These are phyloP conservation scores for Apophysomyces elegans DNA, from an alignment of 371 early-diverging fungal genomes.

Conservation along the genomic window DNA sequence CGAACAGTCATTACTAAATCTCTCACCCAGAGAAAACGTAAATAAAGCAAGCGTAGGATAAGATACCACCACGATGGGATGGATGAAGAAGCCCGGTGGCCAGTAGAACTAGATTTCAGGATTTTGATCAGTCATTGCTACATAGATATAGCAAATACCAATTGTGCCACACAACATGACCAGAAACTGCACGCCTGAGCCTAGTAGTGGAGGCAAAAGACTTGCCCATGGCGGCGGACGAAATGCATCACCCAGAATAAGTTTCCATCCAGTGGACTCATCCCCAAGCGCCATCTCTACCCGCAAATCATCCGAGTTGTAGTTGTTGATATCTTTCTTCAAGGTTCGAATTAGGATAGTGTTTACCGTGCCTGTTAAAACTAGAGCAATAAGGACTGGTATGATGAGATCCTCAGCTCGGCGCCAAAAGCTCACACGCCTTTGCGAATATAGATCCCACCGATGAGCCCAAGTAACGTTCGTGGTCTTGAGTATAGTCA, in stretches of 20 bases:
- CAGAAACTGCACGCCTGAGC: slow-evolving; percentile 81
- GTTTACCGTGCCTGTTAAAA: slow-evolving; percentile 85
- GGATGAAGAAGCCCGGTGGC: slow-evolving; percentile 82
- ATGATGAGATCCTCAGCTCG: background rate
- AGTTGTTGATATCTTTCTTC: slow-evolving; percentile 86
- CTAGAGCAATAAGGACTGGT: slow-evolving; percentile 66
- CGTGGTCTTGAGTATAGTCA: slow-evolving; percentile 24
- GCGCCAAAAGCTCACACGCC: too few species aligned
- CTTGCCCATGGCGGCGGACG: slow-evolving; percentile 66
- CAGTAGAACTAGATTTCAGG: slow-evolving; percentile 58
- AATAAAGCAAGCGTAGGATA: slow-evolving; percentile 71
- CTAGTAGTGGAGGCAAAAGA: slow-evolving; percentile 73
- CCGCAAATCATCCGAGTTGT: slow-evolving; percentile 65
- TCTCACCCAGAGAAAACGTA: slow-evolving; percentile 73
- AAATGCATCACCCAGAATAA: slow-evolving; percentile 89
- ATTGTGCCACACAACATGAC: slow-evolving; percentile 54
- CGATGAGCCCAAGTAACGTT: slow-evolving; percentile 59
- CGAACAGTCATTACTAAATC: slow-evolving; percentile 20
- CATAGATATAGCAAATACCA: slow-evolving; percentile 31
- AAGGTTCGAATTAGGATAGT: slow-evolving; percentile 84
- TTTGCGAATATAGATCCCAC: slow-evolving; percentile 56
- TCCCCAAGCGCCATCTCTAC: slow-evolving; percentile 75
- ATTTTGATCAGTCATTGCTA: too few species aligned
- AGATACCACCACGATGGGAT: slow-evolving; percentile 75
- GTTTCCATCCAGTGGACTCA: slow-evolving; percentile 90